Evolutionary conservation across 1,284 basidiomycete genomes (phyloP).

Genomic region (Xerocomus amazonicus): DNA sequence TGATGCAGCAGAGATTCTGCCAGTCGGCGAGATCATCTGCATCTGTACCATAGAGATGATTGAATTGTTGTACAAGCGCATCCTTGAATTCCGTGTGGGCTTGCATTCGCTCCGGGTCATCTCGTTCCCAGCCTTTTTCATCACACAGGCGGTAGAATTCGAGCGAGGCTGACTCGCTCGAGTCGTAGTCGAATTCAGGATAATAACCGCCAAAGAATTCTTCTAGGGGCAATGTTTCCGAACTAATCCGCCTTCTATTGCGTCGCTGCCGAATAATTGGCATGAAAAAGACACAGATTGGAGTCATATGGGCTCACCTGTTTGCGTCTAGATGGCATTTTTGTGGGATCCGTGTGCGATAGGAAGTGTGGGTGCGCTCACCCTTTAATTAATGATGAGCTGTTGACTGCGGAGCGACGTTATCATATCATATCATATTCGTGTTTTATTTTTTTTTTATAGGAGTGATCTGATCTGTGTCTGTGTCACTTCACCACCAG

Average conservation of each 20-base stretch:
- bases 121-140: background rate
- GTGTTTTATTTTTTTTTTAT: too few relatives aligned
- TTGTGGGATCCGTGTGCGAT: background rate
- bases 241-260: too few relatives aligned
- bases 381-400: too few relatives aligned
- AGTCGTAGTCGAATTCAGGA: constrained; percentile 16
- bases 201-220: too few relatives aligned
- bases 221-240: too few relatives aligned
- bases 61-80: constrained; percentile 28
- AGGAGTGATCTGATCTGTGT: too few relatives aligned
- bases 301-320: background rate
- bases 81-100: constrained; percentile 16
- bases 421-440: too few relatives aligned
- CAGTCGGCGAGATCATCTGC: constrained; percentile 22
- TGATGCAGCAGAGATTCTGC: constrained; percentile 26
- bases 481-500: too few relatives aligned
- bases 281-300: background rate
- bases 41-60: constrained; percentile 26
- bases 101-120: background rate
- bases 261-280: background rate
- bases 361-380: background rate
- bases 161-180: constrained; percentile 4
- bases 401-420: too few relatives aligned
- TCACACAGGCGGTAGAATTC: constrained; percentile 18
- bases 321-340: background rate